Conservation (phyloP, 345 rosid species). For the Acer negundo region DNA sequence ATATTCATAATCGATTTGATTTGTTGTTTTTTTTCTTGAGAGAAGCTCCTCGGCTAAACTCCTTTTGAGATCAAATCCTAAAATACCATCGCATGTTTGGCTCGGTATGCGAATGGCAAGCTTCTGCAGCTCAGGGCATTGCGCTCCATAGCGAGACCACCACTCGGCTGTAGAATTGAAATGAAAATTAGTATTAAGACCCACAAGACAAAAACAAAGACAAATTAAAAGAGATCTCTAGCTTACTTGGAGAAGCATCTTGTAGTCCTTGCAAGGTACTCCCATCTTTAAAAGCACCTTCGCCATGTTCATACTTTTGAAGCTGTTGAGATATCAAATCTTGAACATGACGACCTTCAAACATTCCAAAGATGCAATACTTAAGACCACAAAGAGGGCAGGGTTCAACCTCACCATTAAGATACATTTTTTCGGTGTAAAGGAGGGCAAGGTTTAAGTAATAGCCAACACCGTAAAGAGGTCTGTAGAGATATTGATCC, state of each 20-base stretch:
- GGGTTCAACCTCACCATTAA: not conserved
- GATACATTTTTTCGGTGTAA: not conserved
- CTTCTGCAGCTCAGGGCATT: no score
- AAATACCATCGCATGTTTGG: no score
- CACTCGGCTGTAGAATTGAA: no score
- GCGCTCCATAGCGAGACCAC: no score
- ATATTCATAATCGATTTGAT: no score
- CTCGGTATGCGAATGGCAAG: no score
- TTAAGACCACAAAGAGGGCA: no score
- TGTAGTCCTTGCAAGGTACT: not conserved
- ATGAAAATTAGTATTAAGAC: not conserved
- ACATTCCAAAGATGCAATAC: not conserved
- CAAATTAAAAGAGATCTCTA: no score
- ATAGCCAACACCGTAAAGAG: not conserved
- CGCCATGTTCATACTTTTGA: not conserved
- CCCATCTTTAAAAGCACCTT: not conserved
- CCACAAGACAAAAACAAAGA: no score
- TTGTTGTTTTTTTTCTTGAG: no score
- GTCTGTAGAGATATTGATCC: not conserved
- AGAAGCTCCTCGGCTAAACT: no score
- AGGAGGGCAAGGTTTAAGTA: not conserved
- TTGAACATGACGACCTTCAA: not conserved
- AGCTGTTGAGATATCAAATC: not conserved
- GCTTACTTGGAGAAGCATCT: not conserved
- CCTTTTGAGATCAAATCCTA: no score